Conservation (phyloP, 805 yeast species). For the Saturnispora bothae region DNA sequence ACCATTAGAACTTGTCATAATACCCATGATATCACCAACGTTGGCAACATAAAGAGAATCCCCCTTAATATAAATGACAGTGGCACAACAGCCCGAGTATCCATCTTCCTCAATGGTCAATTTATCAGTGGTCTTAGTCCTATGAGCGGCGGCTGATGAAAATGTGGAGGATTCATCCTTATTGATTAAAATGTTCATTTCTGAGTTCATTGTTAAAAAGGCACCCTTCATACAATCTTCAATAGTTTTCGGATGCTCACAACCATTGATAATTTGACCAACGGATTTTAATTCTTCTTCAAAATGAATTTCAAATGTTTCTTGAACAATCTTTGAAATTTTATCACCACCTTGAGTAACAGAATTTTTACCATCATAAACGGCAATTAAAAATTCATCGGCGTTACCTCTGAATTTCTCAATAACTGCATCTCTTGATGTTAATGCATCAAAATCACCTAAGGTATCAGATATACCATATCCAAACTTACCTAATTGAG, state of each 20-base stretch:
- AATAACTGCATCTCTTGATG: slow-evolving; percentile 74
- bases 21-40: slow-evolving; percentile 81
- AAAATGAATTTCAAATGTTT: slow-evolving; percentile 54
- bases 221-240: slow-evolving; percentile 75
- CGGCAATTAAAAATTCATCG: slow-evolving; percentile 68
- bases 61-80: slow-evolving; percentile 70
- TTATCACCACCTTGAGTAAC: slow-evolving; percentile 47
- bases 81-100: slow-evolving; percentile 73
- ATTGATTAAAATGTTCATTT: slow-evolving; percentile 54
- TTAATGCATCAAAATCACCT: slow-evolving; percentile 54
- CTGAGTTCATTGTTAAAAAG: slow-evolving; percentile 70
- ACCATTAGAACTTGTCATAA: slow-evolving; percentile 72
- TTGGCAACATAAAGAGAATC: slow-evolving; percentile 69
- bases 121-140: slow-evolving; percentile 41
- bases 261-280: slow-evolving; percentile 27
- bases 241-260: slow-evolving; percentile 37
- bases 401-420: slow-evolving; percentile 82
- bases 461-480: slow-evolving; percentile 89
- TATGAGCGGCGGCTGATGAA: slow-evolving; percentile 40
- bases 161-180: slow-evolving; percentile 33
- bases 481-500: slow-evolving; percentile 61
- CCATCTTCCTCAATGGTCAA: slow-evolving; percentile 56
- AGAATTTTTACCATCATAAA: slow-evolving; percentile 76
- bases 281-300: slow-evolving; percentile 48
- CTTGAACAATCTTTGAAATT: slow-evolving; percentile 65